phyloP scores from a whole-genome alignment of 1,284 basidiomycete genomes.

The Cryptococcus sp. region DNA sequence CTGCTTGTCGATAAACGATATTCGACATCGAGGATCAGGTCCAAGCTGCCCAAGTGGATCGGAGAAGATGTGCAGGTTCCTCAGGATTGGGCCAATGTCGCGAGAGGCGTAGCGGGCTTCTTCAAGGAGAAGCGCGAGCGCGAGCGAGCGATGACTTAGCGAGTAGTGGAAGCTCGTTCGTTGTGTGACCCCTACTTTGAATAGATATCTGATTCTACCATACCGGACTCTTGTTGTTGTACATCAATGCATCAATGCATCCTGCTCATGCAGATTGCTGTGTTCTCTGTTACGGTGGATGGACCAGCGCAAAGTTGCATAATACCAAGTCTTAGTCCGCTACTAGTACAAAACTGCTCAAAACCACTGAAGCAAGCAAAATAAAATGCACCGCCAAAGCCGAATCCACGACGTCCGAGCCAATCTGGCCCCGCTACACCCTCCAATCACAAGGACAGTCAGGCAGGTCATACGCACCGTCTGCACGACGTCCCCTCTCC shows the following conservation, averaged over 20 bases:
- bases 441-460: background rate
- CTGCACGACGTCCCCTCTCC: too few relatives aligned
- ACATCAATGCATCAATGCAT: background rate
- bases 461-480: too few relatives aligned
- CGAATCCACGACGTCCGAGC: background rate
- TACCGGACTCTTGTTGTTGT: background rate
- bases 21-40: conserved; percentile 64
- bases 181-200: background rate
- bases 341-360: background rate
- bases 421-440: background rate
- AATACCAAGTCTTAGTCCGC: background rate
- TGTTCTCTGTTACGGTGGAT: background rate
- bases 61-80: conserved; percentile 64
- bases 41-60: conserved; percentile 87
- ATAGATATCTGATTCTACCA: background rate
- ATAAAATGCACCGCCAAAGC: background rate
- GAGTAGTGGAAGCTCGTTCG: background rate
- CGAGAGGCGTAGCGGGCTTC: conserved; percentile 70
- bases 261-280: background rate
- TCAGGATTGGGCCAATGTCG: conserved; percentile 71
- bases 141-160: background rate
- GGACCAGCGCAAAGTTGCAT: background rate
- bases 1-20: conserved; percentile 85
- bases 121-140: conserved; percentile 57
- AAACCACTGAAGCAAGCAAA: background rate